Base-by-base conservation (phyloP, 2,329 filamentous ascomycete species). In the Neobulgaria alba region DNA sequence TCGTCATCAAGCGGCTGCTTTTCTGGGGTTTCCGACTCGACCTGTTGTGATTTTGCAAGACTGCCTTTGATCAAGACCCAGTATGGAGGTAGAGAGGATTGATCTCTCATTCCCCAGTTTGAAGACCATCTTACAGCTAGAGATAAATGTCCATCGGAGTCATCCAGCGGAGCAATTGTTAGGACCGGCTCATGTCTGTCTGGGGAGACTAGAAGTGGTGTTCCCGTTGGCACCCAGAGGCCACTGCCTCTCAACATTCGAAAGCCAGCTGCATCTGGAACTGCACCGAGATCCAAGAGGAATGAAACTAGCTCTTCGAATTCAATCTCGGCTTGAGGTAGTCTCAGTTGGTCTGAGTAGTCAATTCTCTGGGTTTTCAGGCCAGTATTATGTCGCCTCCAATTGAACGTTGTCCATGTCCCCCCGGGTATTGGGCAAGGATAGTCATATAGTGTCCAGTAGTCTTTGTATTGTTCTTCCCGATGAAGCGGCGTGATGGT, bases 391-490 rank as follows among this genome's bases (percentile, higher is more conserved):
- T 79, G 69, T n/a, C 70, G 70, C 51, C 71, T 72, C 77, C 78
- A 82, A 58, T 82, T 73, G 56, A 82, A 79, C 0, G 71, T 72
- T 0, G 77, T 79, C 77, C 77, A 82, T 19, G 65, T 70, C 0
- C 78, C 78, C 2, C 78, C 78, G 1, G 72, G 72, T 32, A 79
- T 71, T 10, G 58, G 61, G 34, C 70, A 74, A 0, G 70, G 68
- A 39, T 71, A 63, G 2, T 64, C 58, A 29, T 69, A 69, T 3
- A 77, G 61, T 10, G 63, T 62, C 73, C 78, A 82, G 60, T 82
- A 82, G 37, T 73, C 66, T 0, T 65, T 59, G 10, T 71, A 66
- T 38, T 73, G 60, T 46, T 63, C 60, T 44, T 71, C 69, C 17
- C 77, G 67, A 48, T 79, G 72, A 51, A 73, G 65, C 0, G 77